phyloP scores from a whole-genome alignment of 106 monocot species.

The Dendrobium nobile region DNA sequence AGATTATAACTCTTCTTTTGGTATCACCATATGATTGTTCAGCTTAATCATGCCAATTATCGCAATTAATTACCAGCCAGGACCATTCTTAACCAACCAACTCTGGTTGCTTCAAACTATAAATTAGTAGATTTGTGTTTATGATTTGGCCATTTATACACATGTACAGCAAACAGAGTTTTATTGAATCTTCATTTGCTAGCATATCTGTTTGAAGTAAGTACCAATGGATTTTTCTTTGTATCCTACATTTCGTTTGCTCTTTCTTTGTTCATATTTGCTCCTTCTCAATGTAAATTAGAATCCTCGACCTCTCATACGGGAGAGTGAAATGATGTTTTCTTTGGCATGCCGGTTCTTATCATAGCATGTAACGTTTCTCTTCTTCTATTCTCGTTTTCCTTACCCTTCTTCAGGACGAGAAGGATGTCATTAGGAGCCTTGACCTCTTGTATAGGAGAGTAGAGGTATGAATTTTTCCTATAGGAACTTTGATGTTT shows the following conservation, averaged over 20 bases:
- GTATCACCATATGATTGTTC: not conserved
- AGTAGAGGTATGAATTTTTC: slow-evolving; percentile 53
- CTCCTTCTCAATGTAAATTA: not conserved
- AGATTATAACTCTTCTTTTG: not conserved
- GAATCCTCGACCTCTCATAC: not conserved
- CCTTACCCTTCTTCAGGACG: slow-evolving; percentile 42
- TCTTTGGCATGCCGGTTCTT: not conserved
- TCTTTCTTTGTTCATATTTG: not conserved
- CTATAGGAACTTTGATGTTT: not conserved
- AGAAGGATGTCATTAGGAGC: slow-evolving; percentile 85
- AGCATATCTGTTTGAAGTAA: not conserved
- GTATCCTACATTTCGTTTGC: not conserved
- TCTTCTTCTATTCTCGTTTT: not conserved
- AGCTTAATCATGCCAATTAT: not conserved
- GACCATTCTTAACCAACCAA: not conserved
- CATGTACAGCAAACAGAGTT: not conserved
- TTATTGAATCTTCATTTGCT: not conserved
- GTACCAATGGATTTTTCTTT: not conserved
- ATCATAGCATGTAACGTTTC: not conserved
- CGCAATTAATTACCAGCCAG: not conserved
- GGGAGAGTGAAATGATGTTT: not conserved
- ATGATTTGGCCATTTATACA: not conserved
- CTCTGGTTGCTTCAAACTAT: not conserved
- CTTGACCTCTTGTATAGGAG: slow-evolving; percentile 92
- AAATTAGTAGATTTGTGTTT: not conserved